Percentiles rank a stretch among this genome's conserved stretches.
These are phyloP conservation scores for Infundibulicybe gibba DNA, from an alignment of 768 basidiomycete genomes.

Conservation along the genomic window DNA sequence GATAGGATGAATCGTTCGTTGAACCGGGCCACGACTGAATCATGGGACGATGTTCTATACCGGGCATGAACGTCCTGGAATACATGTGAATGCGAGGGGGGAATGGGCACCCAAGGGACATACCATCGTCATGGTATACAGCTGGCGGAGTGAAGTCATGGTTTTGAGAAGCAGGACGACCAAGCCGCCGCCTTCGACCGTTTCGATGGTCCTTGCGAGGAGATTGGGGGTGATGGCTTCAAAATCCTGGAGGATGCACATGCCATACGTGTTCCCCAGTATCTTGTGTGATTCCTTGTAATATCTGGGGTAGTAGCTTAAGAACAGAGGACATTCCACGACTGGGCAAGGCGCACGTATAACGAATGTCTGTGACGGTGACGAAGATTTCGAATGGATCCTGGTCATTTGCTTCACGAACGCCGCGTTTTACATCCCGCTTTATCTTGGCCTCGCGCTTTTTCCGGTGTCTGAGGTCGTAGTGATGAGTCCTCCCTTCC, in stretches of 20 bases:
- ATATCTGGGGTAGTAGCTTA: slow-evolving; percentile 49
- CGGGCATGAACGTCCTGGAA: slow-evolving; percentile 92
- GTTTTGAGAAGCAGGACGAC: slow-evolving; percentile 90
- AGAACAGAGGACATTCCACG: background rate
- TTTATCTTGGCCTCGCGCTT: slow-evolving; percentile 97
- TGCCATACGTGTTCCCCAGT: slow-evolving; percentile 95
- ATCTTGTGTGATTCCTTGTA: slow-evolving; percentile 98
- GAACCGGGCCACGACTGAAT: slow-evolving; percentile 88
- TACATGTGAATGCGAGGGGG: background rate
- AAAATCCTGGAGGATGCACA: slow-evolving; percentile 96
- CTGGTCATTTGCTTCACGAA: slow-evolving; percentile 92
- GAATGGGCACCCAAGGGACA: slow-evolving; percentile 7
- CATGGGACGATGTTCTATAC: slow-evolving; percentile 90
- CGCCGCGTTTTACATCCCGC: slow-evolving; percentile 90
- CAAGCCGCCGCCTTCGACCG: slow-evolving; percentile 92
- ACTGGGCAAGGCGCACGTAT: slow-evolving; percentile 60
- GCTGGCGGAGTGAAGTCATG: slow-evolving; percentile 87
- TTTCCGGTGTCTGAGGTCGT: slow-evolving; percentile 74
- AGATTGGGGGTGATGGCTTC: slow-evolving; percentile 98
- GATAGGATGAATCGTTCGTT: slow-evolving; percentile 99
- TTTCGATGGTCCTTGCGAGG: slow-evolving; percentile 95
- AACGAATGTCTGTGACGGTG: slow-evolving; percentile 97
- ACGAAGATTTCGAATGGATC: slow-evolving; percentile 98
- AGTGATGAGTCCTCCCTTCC: background rate
- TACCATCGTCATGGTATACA: slow-evolving; percentile 89